These are phyloP conservation scores for Cudoniella acicularis DNA, from an alignment of 495 filamentous ascomycete species.

Conservation along the genomic window DNA sequence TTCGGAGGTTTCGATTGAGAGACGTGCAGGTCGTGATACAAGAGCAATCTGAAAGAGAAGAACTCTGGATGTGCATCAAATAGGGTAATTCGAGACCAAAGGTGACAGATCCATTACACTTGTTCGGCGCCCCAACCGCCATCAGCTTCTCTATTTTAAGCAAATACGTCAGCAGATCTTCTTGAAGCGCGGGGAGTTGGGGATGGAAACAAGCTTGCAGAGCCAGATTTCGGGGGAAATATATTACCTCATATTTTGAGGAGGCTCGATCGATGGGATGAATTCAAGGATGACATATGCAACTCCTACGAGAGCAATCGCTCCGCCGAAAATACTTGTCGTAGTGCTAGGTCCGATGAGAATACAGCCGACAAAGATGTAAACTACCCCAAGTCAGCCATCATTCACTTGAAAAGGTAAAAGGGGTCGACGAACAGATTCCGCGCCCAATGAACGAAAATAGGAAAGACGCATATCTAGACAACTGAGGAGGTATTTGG, in stretches of 20 bases:
- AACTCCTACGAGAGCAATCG: conserved; percentile 73
- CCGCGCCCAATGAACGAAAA: conserved; percentile 96
- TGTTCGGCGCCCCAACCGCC: neutral
- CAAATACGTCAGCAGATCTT: neutral
- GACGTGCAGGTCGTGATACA: neutral
- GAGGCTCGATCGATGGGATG: conserved; percentile 93
- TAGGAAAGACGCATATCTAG: conserved; percentile 93
- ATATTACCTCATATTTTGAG: conserved; percentile 92
- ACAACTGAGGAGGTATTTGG: conserved; percentile 88
- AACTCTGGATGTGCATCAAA: neutral
- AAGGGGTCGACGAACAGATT: conserved; percentile 64
- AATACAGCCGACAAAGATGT: conserved; percentile 90
- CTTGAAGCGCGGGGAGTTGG: neutral
- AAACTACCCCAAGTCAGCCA: conserved; percentile 59
- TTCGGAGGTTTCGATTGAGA: neutral
- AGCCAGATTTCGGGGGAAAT: neutral
- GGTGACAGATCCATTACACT: neutral
- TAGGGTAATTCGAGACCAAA: neutral
- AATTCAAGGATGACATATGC: conserved; percentile 85
- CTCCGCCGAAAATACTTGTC: conserved; percentile 60
- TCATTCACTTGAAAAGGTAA: neutral
- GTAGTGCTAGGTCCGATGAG: conserved; percentile 59
- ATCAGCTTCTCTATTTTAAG: neutral
- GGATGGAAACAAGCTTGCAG: neutral
- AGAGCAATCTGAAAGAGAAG: neutral